Evolutionary conservation across 306 rosid genomes (phyloP).

Genomic region (Senna siamea): DNA sequence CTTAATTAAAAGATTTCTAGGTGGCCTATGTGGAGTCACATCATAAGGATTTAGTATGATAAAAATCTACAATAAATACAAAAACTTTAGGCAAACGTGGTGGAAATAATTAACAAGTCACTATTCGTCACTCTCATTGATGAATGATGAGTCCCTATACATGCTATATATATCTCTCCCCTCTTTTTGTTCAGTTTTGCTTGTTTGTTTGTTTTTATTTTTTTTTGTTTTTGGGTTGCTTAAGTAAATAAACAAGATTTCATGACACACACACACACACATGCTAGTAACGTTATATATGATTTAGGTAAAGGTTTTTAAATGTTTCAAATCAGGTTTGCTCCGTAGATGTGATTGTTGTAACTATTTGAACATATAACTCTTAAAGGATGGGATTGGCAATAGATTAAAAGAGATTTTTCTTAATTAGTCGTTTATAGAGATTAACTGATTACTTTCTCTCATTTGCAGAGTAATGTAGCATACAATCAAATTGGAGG

Average conservation of each 20-base stretch:
- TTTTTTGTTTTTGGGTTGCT: neutral
- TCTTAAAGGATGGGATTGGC: too few species aligned
- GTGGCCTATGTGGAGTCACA: conserved; percentile 12
- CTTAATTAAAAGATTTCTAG: conserved; percentile 6
- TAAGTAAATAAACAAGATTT: neutral
- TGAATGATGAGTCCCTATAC: neutral
- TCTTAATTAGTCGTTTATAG: too few species aligned
- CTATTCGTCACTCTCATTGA: neutral
- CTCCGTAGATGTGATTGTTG: too few species aligned
- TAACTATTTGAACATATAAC: too few species aligned
- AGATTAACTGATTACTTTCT: neutral
- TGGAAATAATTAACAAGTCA: neutral
- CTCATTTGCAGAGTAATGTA: conserved; percentile 37
- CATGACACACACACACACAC: too few species aligned
- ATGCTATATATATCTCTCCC: neutral
- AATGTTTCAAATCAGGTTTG: too few species aligned
- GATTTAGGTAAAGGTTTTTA: too few species aligned
- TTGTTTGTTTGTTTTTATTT: neutral
- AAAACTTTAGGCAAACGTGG: neutral
- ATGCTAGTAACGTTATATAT: too few species aligned
- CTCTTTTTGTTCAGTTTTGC: neutral
- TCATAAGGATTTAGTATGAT: neutral
- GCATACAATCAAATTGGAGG: conserved; percentile 41
- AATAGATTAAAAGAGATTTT: too few species aligned
- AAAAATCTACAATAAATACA: neutral